These are phyloP conservation scores for Magnolia officinalis DNA, from an alignment of 164 flowering plant species.

Conservation along the genomic window DNA sequence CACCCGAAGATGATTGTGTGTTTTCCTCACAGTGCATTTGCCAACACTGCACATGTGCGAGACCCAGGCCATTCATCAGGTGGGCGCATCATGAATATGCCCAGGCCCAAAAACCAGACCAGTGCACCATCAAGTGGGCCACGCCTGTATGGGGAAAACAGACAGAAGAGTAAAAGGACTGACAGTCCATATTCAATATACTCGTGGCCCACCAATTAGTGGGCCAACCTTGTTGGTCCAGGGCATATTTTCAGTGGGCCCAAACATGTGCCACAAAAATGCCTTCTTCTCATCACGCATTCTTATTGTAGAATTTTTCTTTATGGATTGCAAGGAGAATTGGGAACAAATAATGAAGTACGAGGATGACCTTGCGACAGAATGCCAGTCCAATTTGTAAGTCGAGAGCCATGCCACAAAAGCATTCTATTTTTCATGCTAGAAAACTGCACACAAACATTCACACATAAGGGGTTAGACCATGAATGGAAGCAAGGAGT, in stretches of 20 bases:
- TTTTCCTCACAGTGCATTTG: not conserved
- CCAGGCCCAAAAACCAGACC: not conserved
- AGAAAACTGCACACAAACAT: slow-evolving; percentile 52
- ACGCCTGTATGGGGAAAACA: not conserved
- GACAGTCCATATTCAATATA: not conserved
- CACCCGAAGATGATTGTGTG: not conserved
- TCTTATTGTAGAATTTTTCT: no score
- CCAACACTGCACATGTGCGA: not conserved
- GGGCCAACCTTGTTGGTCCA: no score
- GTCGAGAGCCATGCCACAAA: slow-evolving; percentile 97
- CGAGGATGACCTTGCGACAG: slow-evolving; percentile 66
- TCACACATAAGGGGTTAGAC: not conserved
- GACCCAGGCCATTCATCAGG: not conserved
- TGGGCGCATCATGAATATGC: not conserved
- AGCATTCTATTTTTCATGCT: slow-evolving; percentile 71
- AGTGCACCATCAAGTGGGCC: not conserved
- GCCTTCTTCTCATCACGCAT: no score
- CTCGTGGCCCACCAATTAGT: no score
- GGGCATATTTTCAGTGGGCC: no score
- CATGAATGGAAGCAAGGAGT: no score
- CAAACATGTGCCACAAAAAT: no score
- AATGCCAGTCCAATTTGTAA: slow-evolving; percentile 94
- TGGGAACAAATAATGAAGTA: not conserved
- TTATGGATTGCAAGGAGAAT: not conserved
- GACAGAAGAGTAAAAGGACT: not conserved